Evolutionary conservation across 2,329 filamentous ascomycete genomes (phyloP).

Genomic region (Stachybotrys chartarum): DNA sequence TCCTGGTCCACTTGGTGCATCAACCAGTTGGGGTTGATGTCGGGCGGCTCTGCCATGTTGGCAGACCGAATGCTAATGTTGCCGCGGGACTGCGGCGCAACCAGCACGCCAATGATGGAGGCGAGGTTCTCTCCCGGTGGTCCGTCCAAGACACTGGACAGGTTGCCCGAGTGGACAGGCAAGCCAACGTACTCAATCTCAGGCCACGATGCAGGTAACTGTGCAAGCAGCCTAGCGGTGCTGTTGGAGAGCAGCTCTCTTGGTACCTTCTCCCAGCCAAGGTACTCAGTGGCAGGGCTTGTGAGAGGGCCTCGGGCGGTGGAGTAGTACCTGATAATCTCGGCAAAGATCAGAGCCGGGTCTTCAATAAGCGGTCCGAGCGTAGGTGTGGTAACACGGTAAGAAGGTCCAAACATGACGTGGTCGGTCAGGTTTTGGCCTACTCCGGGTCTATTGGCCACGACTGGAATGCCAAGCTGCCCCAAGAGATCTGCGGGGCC

Average conservation of each 20-base stretch:
- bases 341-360: neutral
- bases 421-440: neutral
- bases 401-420: neutral
- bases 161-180: neutral
- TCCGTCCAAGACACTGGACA: neutral
- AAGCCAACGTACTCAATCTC: neutral
- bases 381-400: neutral
- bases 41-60: neutral
- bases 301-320: neutral
- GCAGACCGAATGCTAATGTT: neutral
- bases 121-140: neutral
- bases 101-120: neutral
- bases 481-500: slow-evolving; percentile 21
- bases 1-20: neutral
- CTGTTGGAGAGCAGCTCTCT: neutral
- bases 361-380: neutral
- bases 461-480: slow-evolving; percentile 31
- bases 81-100: neutral
- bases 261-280: neutral
- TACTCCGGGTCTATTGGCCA: neutral
- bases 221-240: neutral
- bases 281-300: neutral
- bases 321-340: neutral
- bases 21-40: neutral
- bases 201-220: neutral